A percentile compares a stretch with the other conserved stretches of the same genome.
Evolutionary conservation across 495 filamentous ascomycete genomes (phyloP).

Genomic region (Rhypophila decipiens): DNA sequence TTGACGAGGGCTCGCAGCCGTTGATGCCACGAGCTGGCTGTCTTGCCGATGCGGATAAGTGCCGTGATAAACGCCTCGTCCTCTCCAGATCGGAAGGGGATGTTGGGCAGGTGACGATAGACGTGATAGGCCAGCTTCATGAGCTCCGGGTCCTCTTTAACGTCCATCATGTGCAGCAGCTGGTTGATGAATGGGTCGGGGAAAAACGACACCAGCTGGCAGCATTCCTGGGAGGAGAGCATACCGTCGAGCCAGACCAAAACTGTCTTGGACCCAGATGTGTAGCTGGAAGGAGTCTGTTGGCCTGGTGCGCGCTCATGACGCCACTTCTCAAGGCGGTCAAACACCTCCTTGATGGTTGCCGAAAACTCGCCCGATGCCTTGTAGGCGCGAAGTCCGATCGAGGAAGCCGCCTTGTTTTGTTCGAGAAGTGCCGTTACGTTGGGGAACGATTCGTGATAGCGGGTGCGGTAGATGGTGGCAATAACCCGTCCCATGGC

Average conservation of each 20-base stretch:
- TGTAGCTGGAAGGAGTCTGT: slow-evolving; percentile 90
- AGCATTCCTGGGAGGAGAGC: slow-evolving; percentile 87
- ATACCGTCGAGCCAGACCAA: slow-evolving; percentile 92
- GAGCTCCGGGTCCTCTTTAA: slow-evolving; percentile 96
- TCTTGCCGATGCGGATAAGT: slow-evolving; percentile 83
- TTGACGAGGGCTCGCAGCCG: slow-evolving; percentile 95
- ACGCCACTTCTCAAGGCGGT: slow-evolving; percentile 79
- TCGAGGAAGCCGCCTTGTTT: slow-evolving; percentile 72
- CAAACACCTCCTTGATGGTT: slow-evolving; percentile 72
- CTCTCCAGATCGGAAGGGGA: slow-evolving; percentile 83
- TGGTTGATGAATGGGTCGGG: slow-evolving; percentile 81
- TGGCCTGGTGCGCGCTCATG: slow-evolving; percentile 78
- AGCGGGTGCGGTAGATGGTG: slow-evolving; percentile 78
- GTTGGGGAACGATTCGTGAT: slow-evolving; percentile 85
- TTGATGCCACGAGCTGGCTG: slow-evolving; percentile 90
- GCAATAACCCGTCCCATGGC: slow-evolving; percentile 87
- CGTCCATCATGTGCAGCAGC: slow-evolving; percentile 99
- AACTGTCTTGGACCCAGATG: slow-evolving; percentile 91
- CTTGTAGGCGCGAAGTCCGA: slow-evolving; percentile 78
- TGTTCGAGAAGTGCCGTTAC: slow-evolving; percentile 65
- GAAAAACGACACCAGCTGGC: slow-evolving; percentile 85
- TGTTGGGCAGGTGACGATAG: slow-evolving; percentile 93
- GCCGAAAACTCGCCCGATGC: slow-evolving; percentile 66
- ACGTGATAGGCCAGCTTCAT: slow-evolving; percentile 95
- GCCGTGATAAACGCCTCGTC: slow-evolving; percentile 76